These are phyloP conservation scores for Skeletonema marinoi DNA, from an alignment of 108 stramenopile species.

Conservation along the genomic window DNA sequence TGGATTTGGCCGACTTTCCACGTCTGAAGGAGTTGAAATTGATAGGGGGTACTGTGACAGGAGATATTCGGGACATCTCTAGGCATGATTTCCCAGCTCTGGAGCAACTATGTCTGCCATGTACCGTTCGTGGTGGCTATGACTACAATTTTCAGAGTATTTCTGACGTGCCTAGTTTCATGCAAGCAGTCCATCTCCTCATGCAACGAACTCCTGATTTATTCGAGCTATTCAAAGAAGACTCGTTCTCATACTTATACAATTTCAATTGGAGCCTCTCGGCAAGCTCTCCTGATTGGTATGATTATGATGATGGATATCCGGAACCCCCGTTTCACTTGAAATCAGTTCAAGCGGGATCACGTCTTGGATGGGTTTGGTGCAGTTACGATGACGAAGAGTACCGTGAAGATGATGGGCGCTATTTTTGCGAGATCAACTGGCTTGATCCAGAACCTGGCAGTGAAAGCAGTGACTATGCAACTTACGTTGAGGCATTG, in stretches of 20 bases:
- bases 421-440: background rate
- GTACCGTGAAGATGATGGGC: too few species aligned
- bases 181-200: background rate
- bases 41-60: background rate
- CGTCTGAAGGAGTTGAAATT: slow-evolving; percentile 7
- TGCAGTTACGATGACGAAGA: background rate
- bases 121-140: background rate
- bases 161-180: background rate
- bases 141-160: background rate
- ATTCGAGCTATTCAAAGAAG: background rate
- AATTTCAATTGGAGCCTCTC: background rate
- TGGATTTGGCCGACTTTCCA: slow-evolving; percentile 26
- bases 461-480: background rate
- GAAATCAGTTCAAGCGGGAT: background rate
- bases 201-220: background rate
- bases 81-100: background rate
- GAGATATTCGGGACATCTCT: background rate
- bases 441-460: slow-evolving; percentile 2
- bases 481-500: background rate
- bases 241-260: too few species aligned
- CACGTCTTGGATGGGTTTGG: background rate
- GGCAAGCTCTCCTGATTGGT: background rate
- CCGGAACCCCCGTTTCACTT: background rate
- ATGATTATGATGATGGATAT: background rate
- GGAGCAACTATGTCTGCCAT: background rate